Percentiles rank a stretch among this genome's conserved stretches.
Conservation (phyloP, 1,284 basidiomycete species). For the Hymenochaete sp. region DNA sequence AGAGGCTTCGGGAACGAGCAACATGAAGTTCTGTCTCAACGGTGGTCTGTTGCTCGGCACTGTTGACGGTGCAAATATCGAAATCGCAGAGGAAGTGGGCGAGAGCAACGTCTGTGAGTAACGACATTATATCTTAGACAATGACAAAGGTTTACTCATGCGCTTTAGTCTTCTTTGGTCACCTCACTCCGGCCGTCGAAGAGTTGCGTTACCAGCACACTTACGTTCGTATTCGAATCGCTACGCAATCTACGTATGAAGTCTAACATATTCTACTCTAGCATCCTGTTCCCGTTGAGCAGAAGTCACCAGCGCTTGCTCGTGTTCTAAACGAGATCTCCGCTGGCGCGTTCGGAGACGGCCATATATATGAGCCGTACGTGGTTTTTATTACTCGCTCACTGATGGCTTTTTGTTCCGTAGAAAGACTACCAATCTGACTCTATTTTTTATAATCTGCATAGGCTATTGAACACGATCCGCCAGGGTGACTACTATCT, state of each 20-base stretch:
- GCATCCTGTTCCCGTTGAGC: conserved; percentile 66
- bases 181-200: conserved; percentile 74
- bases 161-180: conserved; percentile 69
- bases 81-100: conserved; percentile 86
- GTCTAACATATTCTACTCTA: not conserved
- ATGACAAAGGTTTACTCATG: not conserved
- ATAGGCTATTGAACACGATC: conserved; percentile 62
- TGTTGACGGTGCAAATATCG: conserved; percentile 89
- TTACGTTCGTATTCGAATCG: conserved; percentile 33
- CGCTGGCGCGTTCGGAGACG: conserved; percentile 69
- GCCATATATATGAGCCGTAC: conserved; percentile 67
- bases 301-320: conserved; percentile 75
- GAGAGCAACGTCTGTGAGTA: conserved; percentile 62
- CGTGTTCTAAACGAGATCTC: conserved; percentile 66
- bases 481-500: conserved; percentile 75
- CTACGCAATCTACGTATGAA: not conserved
- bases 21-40: conserved; percentile 91
- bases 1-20: conserved; percentile 80
- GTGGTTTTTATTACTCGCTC: no score
- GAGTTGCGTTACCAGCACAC: conserved; percentile 75
- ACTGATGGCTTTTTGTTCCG: conserved; percentile 4
- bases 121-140: not conserved
- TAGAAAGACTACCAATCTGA: conserved; percentile 8
- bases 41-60: conserved; percentile 80
- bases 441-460: conserved; percentile 24